Evolutionary conservation across 495 filamentous ascomycete genomes (phyloP), one percentile per base, ranked within the genome.

Genomic region (Immersiella caudata): DNA sequence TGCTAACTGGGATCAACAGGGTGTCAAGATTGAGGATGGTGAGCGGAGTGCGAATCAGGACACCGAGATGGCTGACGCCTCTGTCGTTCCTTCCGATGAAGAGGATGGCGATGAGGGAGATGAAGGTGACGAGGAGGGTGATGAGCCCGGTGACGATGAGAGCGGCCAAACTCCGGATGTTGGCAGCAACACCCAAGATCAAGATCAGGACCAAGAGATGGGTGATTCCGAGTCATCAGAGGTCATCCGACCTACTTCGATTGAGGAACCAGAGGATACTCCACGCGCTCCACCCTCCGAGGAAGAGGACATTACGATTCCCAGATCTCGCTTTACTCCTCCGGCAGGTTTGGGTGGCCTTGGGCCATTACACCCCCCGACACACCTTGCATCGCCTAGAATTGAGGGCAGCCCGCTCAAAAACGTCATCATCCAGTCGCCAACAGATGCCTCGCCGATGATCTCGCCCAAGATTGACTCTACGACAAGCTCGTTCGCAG

Each of bases 31-130:
- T 50, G 79, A 75, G 73, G 82, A 75, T 77, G 86, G 73, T 33
- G 78, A 78, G 16, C 71, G 75, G 60, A 70, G 71, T 62, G 66
- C 77, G 60, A 76, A 79, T 65, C 73, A 80, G 67, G 75, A 83
- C 59, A 75, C 76, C 65, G 76, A 81, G 59, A 81, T 85, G 81
- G 73, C 86, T 0, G 89, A 90, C 46, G 82, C 79, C 6, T 79
- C 77, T 14, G 86, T 85, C 36, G 82, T 86, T 36, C 85, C 81
- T 24, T 88, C 86, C 46, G 87, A 88, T 65, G 77, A 86, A 18
- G 81, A 80, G 16, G 80, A 79, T 0, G 79, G 78, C 25, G 79
- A 75, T 0, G 79, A 80, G 33, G 78, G 76, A n/a, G 80, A 81
- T 16, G 76, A 76, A 18, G 74, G 73, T 0, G 75, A 74, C 2